phyloP scores from a whole-genome alignment of 345 rosid species.

The Eucalyptus regnans region DNA sequence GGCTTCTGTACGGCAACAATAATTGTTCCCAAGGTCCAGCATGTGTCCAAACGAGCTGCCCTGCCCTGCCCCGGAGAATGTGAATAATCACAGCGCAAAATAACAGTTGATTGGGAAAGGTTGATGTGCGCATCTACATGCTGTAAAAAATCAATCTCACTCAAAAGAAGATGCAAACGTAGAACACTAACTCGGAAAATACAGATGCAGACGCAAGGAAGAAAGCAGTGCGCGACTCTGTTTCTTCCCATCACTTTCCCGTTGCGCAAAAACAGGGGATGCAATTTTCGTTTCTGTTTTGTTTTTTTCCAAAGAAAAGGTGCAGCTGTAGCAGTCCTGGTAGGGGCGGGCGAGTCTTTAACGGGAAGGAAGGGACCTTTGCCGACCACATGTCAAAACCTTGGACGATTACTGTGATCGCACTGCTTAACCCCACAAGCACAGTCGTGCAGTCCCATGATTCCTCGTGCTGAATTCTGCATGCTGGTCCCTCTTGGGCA shows the following conservation, averaged over 20 bases:
- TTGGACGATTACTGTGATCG: not conserved
- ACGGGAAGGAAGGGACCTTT: not conserved
- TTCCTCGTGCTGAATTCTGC: not conserved
- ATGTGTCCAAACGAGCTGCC: not conserved
- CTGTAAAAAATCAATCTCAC: not conserved
- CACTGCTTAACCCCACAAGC: not conserved
- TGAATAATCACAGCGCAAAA: not conserved
- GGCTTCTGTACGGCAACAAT: not conserved
- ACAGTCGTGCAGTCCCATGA: not conserved
- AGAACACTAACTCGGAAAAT: not conserved
- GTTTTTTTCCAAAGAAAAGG: not conserved
- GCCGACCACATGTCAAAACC: not conserved
- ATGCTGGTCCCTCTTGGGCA: not conserved
- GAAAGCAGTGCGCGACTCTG: not conserved
- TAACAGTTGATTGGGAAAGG: not conserved
- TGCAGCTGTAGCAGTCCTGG: not conserved
- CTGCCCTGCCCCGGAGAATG: not conserved
- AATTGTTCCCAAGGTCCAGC: not conserved
- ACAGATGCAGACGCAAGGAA: not conserved
- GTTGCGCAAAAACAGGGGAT: not conserved
- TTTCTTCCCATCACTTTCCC: not conserved
- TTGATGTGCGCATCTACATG: not conserved
- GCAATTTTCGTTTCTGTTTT: not conserved
- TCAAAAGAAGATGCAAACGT: not conserved
- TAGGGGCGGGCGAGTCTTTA: not conserved